A percentile compares a stretch with the other conserved stretches of the same genome.
These are phyloP conservation scores for Xanthoparmelia taractica DNA, from an alignment of 495 filamentous ascomycete species.

Conservation along the genomic window DNA sequence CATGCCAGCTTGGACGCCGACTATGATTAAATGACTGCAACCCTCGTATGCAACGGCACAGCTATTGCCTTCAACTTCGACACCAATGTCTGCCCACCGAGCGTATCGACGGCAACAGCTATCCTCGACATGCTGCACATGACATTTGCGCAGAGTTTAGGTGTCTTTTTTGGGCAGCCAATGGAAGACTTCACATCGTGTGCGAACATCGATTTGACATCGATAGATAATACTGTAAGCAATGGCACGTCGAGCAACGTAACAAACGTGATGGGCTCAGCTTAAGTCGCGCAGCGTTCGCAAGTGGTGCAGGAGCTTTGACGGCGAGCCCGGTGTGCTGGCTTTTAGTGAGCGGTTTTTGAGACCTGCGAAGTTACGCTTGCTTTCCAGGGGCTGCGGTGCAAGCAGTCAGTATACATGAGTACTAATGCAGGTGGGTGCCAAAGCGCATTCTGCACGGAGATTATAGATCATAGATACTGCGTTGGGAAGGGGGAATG, in stretches of 20 bases:
- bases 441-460: not conserved
- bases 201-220: constrained; percentile 7
- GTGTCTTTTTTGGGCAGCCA: constrained; percentile 24
- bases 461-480: not conserved
- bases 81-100: constrained; percentile 21
- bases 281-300: not conserved
- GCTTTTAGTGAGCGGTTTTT: not conserved
- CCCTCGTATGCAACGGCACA: constrained; percentile 22
- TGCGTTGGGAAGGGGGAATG: not conserved
- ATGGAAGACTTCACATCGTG: constrained; percentile 26
- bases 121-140: constrained; percentile 10
- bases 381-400: not conserved
- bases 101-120: not conserved
- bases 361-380: not conserved
- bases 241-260: not conserved
- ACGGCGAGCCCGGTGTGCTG: not conserved
- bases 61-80: constrained; percentile 25
- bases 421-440: not conserved
- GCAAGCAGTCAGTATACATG: not conserved
- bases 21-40: constrained; percentile 15
- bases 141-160: constrained; percentile 15
- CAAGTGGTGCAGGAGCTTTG: not conserved
- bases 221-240: not conserved
- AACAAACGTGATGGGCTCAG: not conserved
- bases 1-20: constrained; percentile 26